Evolutionary conservation across 495 filamentous ascomycete species (phyloP).

Genomic region (Xylaria grammica): DNA sequence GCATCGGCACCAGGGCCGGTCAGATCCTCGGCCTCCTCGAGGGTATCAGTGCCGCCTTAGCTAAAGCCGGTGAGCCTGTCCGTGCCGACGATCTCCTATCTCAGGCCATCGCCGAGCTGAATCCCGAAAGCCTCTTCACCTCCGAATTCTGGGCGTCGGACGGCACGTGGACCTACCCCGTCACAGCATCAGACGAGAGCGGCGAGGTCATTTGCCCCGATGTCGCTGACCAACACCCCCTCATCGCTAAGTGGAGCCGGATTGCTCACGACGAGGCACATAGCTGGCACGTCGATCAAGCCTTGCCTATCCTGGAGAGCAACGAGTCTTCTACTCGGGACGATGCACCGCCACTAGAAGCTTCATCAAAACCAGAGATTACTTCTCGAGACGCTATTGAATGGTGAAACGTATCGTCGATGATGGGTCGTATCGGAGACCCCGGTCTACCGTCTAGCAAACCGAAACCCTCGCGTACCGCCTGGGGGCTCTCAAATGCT

Average conservation of each 20-base stretch:
- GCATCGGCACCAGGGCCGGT: conserved; percentile 73
- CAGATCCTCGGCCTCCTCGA: conserved; percentile 74
- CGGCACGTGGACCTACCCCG: conserved; percentile 67
- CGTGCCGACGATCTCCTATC: conserved; percentile 47
- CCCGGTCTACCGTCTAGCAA: too few relatives aligned
- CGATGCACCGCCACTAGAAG: neutral
- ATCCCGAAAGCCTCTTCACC: conserved; percentile 66
- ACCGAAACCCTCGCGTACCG: too few relatives aligned
- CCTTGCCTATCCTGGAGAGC: conserved; percentile 8
- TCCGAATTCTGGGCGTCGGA: conserved; percentile 62
- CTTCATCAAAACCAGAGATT: neutral
- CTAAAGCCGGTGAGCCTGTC: conserved; percentile 26
- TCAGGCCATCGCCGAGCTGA: conserved; percentile 64
- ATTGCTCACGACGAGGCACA: conserved; percentile 49
- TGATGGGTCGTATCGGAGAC: too few relatives aligned
- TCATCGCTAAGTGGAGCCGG: conserved; percentile 60
- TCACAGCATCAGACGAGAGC: conserved; percentile 40
- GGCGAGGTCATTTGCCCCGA: conserved; percentile 51
- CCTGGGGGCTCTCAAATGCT: too few relatives aligned
- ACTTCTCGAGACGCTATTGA: conserved; percentile 16
- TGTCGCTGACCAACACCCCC: conserved; percentile 64
- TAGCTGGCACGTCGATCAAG: conserved; percentile 36
- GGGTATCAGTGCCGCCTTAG: conserved; percentile 56
- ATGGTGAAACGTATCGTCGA: conserved; percentile 6
- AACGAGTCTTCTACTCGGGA: neutral